These are phyloP conservation scores for Begonia masoniana DNA, from an alignment of 306 rosid species.

Conservation along the genomic window DNA sequence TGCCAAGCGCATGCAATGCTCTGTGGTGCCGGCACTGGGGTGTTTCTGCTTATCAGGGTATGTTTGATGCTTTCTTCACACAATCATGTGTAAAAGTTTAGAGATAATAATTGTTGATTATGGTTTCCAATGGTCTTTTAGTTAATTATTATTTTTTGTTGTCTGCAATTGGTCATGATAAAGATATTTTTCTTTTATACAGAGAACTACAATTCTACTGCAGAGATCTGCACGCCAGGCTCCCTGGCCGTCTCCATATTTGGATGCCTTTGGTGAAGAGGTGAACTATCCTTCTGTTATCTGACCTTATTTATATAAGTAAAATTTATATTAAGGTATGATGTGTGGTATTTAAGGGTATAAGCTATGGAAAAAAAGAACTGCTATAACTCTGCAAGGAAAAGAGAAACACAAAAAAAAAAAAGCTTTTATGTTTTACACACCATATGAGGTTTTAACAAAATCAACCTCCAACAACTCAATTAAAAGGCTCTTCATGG, in stretches of 20 bases:
- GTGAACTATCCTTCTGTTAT: constrained; percentile 26
- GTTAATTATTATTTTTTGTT: constrained; percentile 3
- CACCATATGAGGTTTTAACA: too few relatives aligned
- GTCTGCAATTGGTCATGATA: constrained; percentile 1
- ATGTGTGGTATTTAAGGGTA: background rate
- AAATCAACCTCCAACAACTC: too few relatives aligned
- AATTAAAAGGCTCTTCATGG: too few relatives aligned
- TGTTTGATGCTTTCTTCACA: constrained; percentile 7
- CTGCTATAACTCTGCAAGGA: too few relatives aligned
- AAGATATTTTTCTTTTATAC: constrained; percentile 13
- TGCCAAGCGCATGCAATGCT: constrained; percentile 76
- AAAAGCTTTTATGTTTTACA: too few relatives aligned
- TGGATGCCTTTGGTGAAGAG: constrained; percentile 97
- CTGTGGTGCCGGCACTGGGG: constrained; percentile 93
- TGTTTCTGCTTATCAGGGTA: constrained; percentile 81
- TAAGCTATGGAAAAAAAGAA: too few relatives aligned
- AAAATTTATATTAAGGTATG: background rate
- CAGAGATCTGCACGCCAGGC: constrained; percentile 95
- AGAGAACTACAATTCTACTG: constrained; percentile 78
- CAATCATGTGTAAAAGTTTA: constrained; percentile 1
- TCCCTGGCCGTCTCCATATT: constrained; percentile 93
- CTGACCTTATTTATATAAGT: background rate
- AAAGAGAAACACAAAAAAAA: too few relatives aligned
- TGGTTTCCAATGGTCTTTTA: background rate
- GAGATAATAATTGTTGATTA: too few relatives aligned